Evolutionary conservation across 805 yeast species (phyloP).

Genomic region (Candida boidinii): DNA sequence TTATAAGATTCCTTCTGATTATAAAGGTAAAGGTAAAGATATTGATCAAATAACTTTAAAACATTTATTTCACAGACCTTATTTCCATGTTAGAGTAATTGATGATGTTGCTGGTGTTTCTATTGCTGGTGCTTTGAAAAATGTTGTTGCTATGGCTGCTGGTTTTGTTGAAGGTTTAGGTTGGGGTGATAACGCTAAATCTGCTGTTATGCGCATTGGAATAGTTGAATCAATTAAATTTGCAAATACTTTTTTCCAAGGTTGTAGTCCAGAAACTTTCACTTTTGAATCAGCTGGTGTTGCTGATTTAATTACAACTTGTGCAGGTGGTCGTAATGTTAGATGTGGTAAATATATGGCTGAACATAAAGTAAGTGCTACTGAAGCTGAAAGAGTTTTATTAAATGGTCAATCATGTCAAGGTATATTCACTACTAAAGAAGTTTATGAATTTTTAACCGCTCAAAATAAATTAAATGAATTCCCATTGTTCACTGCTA

Average conservation of each 20-base stretch:
- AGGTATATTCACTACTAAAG: conserved; percentile 85
- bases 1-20: conserved; percentile 66
- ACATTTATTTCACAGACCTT: conserved; percentile 90
- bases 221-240: conserved; percentile 83
- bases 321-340: conserved; percentile 96
- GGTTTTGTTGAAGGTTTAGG: conserved; percentile 97
- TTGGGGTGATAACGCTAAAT: conserved; percentile 98
- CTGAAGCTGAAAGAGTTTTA: conserved; percentile 75
- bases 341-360: conserved; percentile 86
- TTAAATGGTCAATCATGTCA: conserved; percentile 96
- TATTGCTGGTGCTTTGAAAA: conserved; percentile 94
- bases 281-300: conserved; percentile 96
- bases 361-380: conserved; percentile 64
- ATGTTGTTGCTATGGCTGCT: conserved; percentile 91
- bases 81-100: conserved; percentile 92
- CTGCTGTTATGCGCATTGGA: conserved; percentile 96
- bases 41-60: conserved; percentile 66
- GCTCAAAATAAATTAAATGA: conserved; percentile 46
- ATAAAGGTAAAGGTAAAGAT: conserved; percentile 57
- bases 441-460: conserved; percentile 77
- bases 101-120: conserved; percentile 95
- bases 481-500: conserved; percentile 75
- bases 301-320: conserved; percentile 95
- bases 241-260: conserved; percentile 74
- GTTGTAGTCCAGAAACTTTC: conserved; percentile 68